phyloP scores from a whole-genome alignment of 139 green algal genomes.

The Coelastrella sp. region DNA sequence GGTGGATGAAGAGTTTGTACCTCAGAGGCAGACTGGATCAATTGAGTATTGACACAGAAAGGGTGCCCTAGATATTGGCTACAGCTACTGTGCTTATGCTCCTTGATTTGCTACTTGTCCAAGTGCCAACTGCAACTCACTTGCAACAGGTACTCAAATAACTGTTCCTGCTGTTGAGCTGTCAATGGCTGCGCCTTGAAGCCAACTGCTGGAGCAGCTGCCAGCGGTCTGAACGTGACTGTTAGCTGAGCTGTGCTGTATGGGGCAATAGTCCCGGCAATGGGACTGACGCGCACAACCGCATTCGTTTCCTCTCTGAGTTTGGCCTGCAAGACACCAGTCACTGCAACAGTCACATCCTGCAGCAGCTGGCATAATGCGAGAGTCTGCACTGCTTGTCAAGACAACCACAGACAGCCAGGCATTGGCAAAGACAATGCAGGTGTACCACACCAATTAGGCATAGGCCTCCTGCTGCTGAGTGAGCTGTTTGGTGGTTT shows the following conservation, averaged over 20 bases:
- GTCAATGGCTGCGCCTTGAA: slow-evolving; percentile 11
- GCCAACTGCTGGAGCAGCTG: neutral
- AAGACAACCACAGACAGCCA: too few relatives aligned
- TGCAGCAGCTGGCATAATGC: neutral
- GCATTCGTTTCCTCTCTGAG: neutral
- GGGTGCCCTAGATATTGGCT: too few relatives aligned
- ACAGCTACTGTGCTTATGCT: too few relatives aligned
- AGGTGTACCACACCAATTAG: neutral
- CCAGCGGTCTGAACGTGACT: slow-evolving; percentile 18
- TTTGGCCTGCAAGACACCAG: slow-evolving; percentile 22
- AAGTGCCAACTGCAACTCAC: neutral
- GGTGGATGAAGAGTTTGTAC: too few relatives aligned
- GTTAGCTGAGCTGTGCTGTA: slow-evolving; percentile 5
- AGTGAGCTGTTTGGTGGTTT: neutral
- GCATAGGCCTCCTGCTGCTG: neutral
- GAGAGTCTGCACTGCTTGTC: neutral
- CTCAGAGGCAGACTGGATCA: too few relatives aligned
- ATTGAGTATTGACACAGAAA: too few relatives aligned
- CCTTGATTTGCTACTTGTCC: too few relatives aligned
- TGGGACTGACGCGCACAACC: slow-evolving; percentile 4
- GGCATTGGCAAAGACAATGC: too few relatives aligned
- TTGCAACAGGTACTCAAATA: slow-evolving; percentile 28
- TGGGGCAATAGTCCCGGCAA: slow-evolving; percentile 16
- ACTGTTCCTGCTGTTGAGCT: neutral
- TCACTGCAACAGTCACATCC: too few relatives aligned